These are phyloP conservation scores for Solanum ossicruentum DNA, from an alignment of 257 asterid species.

Conservation along the genomic window DNA sequence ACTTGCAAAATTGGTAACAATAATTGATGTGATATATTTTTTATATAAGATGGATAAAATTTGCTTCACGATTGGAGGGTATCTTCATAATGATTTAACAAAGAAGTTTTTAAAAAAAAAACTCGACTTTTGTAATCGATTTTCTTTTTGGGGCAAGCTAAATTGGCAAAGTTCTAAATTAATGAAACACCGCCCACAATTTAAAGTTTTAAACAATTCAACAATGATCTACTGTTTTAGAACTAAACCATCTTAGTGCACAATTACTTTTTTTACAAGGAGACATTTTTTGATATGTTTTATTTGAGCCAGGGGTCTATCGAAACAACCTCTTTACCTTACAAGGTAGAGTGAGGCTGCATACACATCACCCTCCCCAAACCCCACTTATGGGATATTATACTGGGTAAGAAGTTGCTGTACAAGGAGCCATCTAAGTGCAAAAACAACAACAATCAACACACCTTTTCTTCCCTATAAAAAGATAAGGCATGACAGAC, in stretches of 20 bases:
- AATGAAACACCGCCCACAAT: background rate
- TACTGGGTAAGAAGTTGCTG: background rate
- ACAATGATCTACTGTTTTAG: background rate
- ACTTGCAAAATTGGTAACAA: background rate
- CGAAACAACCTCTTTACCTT: background rate
- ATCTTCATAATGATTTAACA: background rate
- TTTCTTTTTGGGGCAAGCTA: background rate
- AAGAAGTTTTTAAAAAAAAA: background rate
- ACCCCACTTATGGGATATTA: background rate
- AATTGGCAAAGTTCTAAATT: background rate
- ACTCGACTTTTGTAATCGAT: background rate
- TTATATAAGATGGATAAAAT: background rate
- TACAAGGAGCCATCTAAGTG: background rate
- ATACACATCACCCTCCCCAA: background rate
- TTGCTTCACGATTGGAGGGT: background rate
- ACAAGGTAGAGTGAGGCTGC: background rate
- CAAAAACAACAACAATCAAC: background rate
- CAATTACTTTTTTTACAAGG: background rate
- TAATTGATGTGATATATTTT: background rate
- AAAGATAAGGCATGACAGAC: background rate
- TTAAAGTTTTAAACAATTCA: background rate
- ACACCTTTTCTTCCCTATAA: background rate
- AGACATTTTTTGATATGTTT: background rate
- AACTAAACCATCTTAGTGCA: background rate
- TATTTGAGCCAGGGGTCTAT: background rate